Conservation (phyloP, 768 basidiomycete species). For the Leccinum ochraceum region DNA sequence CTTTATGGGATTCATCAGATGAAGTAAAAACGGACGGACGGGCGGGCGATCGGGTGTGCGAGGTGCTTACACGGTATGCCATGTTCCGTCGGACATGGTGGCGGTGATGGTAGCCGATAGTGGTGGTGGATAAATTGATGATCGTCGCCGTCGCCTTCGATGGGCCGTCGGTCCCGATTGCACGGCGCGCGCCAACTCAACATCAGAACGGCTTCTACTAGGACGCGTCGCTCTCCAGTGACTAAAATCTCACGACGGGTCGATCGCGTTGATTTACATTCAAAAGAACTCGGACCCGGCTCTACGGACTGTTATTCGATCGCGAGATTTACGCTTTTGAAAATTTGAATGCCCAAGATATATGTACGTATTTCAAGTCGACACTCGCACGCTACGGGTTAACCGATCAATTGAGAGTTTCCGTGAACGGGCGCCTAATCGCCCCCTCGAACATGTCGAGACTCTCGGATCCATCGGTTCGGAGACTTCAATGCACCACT, state of each 20-base stretch:
- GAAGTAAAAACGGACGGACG: neutral
- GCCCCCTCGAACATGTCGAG: too few species aligned
- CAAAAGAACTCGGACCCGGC: neutral
- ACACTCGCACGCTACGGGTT: neutral
- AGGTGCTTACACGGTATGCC: conserved; percentile 57
- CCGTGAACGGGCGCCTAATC: neutral
- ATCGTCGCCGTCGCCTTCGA: neutral
- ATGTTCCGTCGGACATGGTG: conserved; percentile 34
- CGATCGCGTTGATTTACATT: too few species aligned
- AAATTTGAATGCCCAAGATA: too few species aligned
- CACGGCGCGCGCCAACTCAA: neutral
- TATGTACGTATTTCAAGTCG: too few species aligned
- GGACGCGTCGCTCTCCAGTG: neutral
- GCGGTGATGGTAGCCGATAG: neutral
- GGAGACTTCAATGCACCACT: neutral
- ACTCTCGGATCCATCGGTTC: too few species aligned
- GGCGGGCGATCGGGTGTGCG: neutral
- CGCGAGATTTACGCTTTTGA: too few species aligned
- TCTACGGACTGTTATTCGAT: too few species aligned
- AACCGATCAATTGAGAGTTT: conserved; percentile 5
- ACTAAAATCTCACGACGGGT: too few species aligned
- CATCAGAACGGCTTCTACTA: neutral
- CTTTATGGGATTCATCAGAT: conserved; percentile 34
- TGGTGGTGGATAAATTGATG: conserved; percentile 4
- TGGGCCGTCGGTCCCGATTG: neutral